Evolutionary conservation across 176 grass and related monocot genomes (phyloP).

Genomic region (Oryza nivara): DNA sequence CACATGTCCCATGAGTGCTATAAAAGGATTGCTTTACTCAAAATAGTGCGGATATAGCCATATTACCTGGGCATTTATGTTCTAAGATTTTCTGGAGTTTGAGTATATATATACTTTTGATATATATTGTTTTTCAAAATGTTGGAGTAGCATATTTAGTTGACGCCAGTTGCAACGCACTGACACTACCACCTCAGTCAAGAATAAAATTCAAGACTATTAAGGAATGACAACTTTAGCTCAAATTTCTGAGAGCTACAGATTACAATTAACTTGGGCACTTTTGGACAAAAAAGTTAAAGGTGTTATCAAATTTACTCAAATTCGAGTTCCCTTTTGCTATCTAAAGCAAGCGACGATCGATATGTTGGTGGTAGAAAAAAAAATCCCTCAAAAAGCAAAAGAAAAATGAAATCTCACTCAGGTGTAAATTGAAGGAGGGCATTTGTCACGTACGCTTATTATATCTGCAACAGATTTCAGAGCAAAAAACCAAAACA

Average conservation of each 20-base stretch:
- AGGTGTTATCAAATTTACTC: neutral
- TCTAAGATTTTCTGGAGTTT: too few species aligned
- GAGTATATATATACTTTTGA: too few species aligned
- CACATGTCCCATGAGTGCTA: too few species aligned
- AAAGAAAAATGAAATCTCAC: neutral
- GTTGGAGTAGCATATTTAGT: too few species aligned
- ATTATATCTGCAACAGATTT: neutral
- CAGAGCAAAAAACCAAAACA: neutral
- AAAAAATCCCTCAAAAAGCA: conserved; percentile 26
- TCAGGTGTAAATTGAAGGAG: neutral
- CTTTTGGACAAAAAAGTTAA: neutral
- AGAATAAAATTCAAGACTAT: neutral
- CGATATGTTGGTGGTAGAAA: neutral
- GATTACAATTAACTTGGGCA: neutral
- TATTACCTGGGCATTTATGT: too few species aligned
- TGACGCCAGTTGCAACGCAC: too few species aligned
- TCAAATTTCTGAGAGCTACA: neutral
- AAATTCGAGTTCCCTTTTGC: neutral
- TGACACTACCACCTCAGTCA: neutral
- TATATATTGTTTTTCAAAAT: too few species aligned
- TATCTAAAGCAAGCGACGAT: neutral
- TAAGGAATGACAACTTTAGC: neutral
- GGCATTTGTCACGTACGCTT: neutral
- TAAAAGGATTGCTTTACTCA: too few species aligned
- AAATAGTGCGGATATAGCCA: too few species aligned